phyloP scores from a whole-genome alignment of 768 basidiomycete genomes.

The Boletus pseudo-olivaceus region DNA sequence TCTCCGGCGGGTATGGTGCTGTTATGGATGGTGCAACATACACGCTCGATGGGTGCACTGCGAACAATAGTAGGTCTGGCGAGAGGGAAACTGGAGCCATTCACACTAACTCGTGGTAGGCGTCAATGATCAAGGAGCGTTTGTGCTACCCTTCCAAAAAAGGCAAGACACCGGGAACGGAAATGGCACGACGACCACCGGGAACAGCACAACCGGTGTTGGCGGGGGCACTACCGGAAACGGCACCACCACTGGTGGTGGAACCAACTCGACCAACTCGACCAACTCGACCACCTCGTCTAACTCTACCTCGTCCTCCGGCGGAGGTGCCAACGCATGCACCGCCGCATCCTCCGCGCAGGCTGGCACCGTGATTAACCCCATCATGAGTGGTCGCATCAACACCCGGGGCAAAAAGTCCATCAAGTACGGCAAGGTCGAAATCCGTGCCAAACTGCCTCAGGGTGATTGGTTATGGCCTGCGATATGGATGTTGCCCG shows the following conservation, averaged over 20 bases:
- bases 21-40: slow-evolving; percentile 41
- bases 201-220: background rate
- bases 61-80: slow-evolving; percentile 6
- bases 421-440: slow-evolving; percentile 56
- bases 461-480: slow-evolving; percentile 43
- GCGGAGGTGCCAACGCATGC: slow-evolving; percentile 31
- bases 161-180: slow-evolving; percentile 23
- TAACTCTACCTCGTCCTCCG: slow-evolving; percentile 18
- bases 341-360: slow-evolving; percentile 40
- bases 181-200: background rate
- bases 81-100: background rate
- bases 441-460: slow-evolving; percentile 60
- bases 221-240: background rate
- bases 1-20: slow-evolving; percentile 33
- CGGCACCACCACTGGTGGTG: slow-evolving; percentile 4
- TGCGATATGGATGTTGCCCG: slow-evolving; percentile 33
- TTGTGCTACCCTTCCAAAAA: slow-evolving; percentile 17
- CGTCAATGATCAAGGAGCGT: slow-evolving; percentile 23
- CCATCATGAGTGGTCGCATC: slow-evolving; percentile 52
- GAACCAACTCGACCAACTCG: slow-evolving; percentile 25
- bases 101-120: slow-evolving; percentile 10
- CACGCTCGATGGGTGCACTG: slow-evolving; percentile 37
- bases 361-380: slow-evolving; percentile 42
- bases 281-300: slow-evolving; percentile 19
- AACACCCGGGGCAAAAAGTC: slow-evolving; percentile 45